Percentiles rank a stretch among this genome's conserved stretches.
phyloP scores from a whole-genome alignment of 371 early-diverging fungal genomes.

The Sporodiniella umbellata region DNA sequence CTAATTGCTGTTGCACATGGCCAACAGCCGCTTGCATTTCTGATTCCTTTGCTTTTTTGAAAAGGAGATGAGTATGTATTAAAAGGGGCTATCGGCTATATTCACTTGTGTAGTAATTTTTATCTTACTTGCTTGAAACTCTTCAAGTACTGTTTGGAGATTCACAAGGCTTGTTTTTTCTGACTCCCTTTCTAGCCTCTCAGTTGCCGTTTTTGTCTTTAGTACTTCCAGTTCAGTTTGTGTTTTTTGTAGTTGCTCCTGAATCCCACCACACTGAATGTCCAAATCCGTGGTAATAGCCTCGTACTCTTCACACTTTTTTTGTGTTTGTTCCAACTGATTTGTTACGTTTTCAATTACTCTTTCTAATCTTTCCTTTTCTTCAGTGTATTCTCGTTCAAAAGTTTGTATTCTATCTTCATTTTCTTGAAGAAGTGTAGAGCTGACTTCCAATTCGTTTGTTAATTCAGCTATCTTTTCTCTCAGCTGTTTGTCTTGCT shows the following conservation, averaged over 20 bases:
- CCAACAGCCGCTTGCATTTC: constrained; percentile 80
- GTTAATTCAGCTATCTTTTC: constrained; percentile 26
- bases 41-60: constrained; percentile 67
- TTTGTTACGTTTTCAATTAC: constrained; percentile 15
- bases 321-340: constrained; percentile 19
- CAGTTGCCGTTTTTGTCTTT: constrained; percentile 21
- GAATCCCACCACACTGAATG: constrained; percentile 51
- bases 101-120: not conserved
- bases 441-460: constrained; percentile 16
- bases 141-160: constrained; percentile 81
- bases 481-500: constrained; percentile 40
- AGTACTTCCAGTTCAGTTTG: constrained; percentile 44
- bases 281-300: constrained; percentile 56
- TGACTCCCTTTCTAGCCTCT: constrained; percentile 49
- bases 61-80: too few species aligned
- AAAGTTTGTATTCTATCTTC: constrained; percentile 22
- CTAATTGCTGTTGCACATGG: constrained; percentile 58
- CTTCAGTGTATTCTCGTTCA: constrained; percentile 24
- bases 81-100: not conserved
- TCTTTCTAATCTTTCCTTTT: constrained; percentile 23
- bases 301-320: constrained; percentile 60
- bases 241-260: constrained; percentile 25
- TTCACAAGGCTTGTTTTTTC: constrained; percentile 72
- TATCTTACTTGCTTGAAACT: constrained; percentile 73
- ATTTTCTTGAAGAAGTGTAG: constrained; percentile 18